Conservation (phyloP, 83 land plant species). For the Picea engelmannii region DNA sequence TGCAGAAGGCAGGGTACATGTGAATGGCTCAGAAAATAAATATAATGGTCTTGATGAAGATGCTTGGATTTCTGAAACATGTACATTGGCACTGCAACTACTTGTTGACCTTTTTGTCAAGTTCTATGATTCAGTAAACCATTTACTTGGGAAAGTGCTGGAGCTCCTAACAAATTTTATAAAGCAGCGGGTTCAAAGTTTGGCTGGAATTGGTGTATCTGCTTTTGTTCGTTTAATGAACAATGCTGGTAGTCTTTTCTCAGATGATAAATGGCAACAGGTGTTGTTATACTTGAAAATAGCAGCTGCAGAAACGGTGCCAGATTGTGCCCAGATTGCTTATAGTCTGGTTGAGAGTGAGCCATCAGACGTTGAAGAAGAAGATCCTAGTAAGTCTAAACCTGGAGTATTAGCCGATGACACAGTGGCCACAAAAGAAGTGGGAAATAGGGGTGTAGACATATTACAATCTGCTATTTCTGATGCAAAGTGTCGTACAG, state of each 20-base stretch:
- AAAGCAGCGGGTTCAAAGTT: slow-evolving; percentile 41
- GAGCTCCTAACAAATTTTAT: slow-evolving; percentile 45
- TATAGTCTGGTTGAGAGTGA: no score
- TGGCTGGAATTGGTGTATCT: slow-evolving; percentile 55
- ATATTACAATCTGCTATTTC: slow-evolving; percentile 49
- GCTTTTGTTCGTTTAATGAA: slow-evolving; percentile 49
- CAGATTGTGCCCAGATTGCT: no score
- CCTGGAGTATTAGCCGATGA: slow-evolving; percentile 31
- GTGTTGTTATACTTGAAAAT: no score
- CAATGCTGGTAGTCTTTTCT: slow-evolving; percentile 38
- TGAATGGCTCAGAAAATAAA: slow-evolving; percentile 8
- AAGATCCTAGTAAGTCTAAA: slow-evolving; percentile 3
- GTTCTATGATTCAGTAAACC: slow-evolving; percentile 40
- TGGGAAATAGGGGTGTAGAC: slow-evolving; percentile 51
- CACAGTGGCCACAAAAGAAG: slow-evolving; percentile 17
- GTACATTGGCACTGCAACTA: slow-evolving; percentile 52
- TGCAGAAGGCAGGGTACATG: no score
- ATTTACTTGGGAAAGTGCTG: slow-evolving; percentile 40
- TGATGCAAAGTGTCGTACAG: slow-evolving; percentile 58
- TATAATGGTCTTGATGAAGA: slow-evolving; percentile 29
- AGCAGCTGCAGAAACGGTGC: no score
- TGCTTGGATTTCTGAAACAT: slow-evolving; percentile 58
- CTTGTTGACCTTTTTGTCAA: slow-evolving; percentile 57
- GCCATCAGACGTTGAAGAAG: slow-evolving; percentile 35
- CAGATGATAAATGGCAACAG: slow-evolving; percentile 51